Base-by-base conservation (phyloP, 768 basidiomycete genomes). In the Amanita thiersii region DNA sequence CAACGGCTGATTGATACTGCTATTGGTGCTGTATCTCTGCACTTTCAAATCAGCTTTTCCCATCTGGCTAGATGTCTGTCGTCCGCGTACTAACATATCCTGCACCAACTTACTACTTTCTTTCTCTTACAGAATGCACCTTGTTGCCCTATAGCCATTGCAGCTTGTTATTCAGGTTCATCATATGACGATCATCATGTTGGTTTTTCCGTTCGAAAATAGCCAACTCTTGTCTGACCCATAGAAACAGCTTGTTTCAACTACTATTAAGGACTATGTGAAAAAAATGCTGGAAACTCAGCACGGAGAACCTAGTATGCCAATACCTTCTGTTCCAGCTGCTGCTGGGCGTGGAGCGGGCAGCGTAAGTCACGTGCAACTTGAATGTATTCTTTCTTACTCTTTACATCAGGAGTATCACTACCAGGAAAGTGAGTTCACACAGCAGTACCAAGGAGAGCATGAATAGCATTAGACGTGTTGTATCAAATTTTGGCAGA, bases 61-160 rank as follows among this genome's bases (percentile, higher is more conserved):
- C 3, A 78, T 89, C 49, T 89, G 86, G 85, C 61, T 89, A 44
- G 80, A 87, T 70, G 86, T 81, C 56, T 51, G 59, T 39, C 40
- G 31, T 35, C n/a, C n/a, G n/a, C 38, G 19, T 44, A 38, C 26
- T 35, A 36, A 43, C 30, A 17, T 14, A 23, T 37, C 14, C 7
- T 39, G 11, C 25, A 44, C 42, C 26, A 24, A 33, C 32, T 31
- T 33, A 40, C 18, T 21, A 37, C 15, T 29, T 9, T 24, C 17
- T n/a, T 19, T 29, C 8, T 39, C 18, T 20, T 38, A 19, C 50
- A 89, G 86, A 86, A 84, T 46, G 83, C 82, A 10, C 77, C 74
- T n/a, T 86, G 83, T 51, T 86, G 85, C 56, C 86, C 86, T 1
- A 86, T 89, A 43, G 86, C 79, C 4, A 63, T 88, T 12, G 78